Evolutionary conservation across 2,329 filamentous ascomycete genomes (phyloP), one percentile per base, ranked within the genome.

Genomic region (Sclerotinia subarctica): DNA sequence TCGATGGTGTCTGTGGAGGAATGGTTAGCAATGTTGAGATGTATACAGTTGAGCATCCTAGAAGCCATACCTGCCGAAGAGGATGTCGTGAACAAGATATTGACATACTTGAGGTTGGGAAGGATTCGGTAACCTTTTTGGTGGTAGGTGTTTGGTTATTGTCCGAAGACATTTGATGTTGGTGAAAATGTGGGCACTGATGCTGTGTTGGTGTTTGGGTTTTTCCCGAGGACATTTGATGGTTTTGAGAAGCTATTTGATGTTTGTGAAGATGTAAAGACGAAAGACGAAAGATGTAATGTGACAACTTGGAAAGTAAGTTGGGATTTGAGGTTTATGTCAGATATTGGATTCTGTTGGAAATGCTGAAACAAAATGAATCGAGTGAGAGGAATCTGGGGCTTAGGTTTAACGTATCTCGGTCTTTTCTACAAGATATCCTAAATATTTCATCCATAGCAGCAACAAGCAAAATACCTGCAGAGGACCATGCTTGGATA

Each of bases 381-480:
- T 44, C 24, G 59, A 42, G 8, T 49, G 58, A 29, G 35, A 62
- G 35, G 56, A 47, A 19, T 49, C 42, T 26, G 56, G 29, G 57
- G 35, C 21, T 2, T 29, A 38, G 51, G 21, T 13, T 26, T 35
- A 38, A 59, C 19, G 53, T 56, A 66, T 66, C 51, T 11, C 63
- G 38, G 46, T 38, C 21, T 51, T 35, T 44, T 53, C 57, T 35
- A 62, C 11, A 35, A 42, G 35, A 67, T 53, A 63, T 67, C 59
- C 54, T 49, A 62, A 15, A 52, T 53, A 53, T 66, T 32, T 38
- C 21, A 52, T 64, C 26, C 56, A 60, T 42, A 60, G 65, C 49
- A 63, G 35, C 52, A 49, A n/a, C n/a, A 67, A 47, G 57, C 65
- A 67, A 67, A 67, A 67, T 57, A 67, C 53, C 35, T 63, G 49